Evolutionary conservation across 2,329 filamentous ascomycete genomes (phyloP), one percentile per base, ranked within the genome.

Genomic region (Fonsecaea nubica): DNA sequence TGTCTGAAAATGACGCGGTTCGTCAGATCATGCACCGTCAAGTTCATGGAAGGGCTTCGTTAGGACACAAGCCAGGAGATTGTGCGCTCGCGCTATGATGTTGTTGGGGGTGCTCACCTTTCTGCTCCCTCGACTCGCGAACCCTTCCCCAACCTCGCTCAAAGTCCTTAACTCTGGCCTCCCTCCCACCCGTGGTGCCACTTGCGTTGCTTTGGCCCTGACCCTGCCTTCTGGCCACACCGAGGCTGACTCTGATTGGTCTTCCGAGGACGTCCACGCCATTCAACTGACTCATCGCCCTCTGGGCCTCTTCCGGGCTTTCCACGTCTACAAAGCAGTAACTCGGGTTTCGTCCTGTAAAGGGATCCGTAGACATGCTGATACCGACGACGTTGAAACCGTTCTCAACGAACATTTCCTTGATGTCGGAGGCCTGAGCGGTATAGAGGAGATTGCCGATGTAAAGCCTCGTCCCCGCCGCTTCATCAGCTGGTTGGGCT

Each of bases 301-400:
- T 76, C 4, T 85, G 81, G 2, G 89, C 89, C 35, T 86, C 80
- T 33, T 86, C 85, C 54, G 82, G 82, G 55, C 81, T 83, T 54
- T 77, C 76, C 64, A 92, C 86, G 73, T 92, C 89, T 54, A 92
- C 86, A 72, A 92, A 92, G 79, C 89, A 92, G 78, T 91, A 92
- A 42, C 88, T 89, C 0, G 89, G 89, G 75, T 92, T 92, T 53
- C 89, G 83, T 48, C 84, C 86, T 35, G 85, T 89, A 76, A 90
- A 86, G 1, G 88, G 85, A 72, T 92, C 89, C 61, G 90, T 83
- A 0, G 88, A 88, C 72, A 92, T 89, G 75, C 90, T 87, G 69
- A 92, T 85, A 55, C 86, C 85, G 70, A 85, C 82, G 69, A 79
- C 74, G 64, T 74, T 67, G 64, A 78, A 76, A 25, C 77, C 74